These are phyloP conservation scores for Parastagonospora nodorum DNA, from an alignment of 2,329 filamentous ascomycete genomes.

Conservation along the genomic window DNA sequence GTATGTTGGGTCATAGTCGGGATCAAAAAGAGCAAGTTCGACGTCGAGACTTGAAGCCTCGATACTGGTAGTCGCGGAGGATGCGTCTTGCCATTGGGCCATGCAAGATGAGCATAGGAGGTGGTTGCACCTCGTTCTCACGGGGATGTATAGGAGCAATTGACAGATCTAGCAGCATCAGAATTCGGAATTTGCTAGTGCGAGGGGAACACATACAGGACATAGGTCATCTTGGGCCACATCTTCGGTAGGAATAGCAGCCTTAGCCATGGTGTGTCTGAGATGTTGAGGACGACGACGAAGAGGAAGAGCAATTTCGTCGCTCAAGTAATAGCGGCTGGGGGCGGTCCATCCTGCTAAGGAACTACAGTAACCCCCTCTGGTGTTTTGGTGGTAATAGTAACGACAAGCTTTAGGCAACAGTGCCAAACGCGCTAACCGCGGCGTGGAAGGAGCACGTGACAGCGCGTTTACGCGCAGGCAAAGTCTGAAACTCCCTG, in stretches of 20 bases:
- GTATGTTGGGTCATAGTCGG: conserved; percentile 31
- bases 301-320: not conserved
- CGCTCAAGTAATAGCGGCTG: not conserved
- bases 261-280: conserved; percentile 15
- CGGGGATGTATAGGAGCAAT: conserved; percentile 50
- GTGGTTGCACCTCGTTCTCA: conserved; percentile 51
- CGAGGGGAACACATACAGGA: conserved; percentile 28
- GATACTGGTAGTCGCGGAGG: conserved; percentile 37
- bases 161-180: conserved; percentile 45
- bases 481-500: not conserved
- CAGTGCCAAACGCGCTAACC: not conserved
- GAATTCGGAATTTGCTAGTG: not conserved
- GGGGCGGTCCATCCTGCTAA: not conserved
- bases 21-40: conserved; percentile 47
- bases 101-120: conserved; percentile 53
- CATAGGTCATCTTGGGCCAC: conserved; percentile 51
- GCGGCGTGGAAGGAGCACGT: not conserved
- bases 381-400: not conserved
- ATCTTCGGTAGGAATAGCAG: conserved; percentile 11
- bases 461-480: not conserved
- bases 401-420: not conserved
- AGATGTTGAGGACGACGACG: not conserved
- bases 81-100: conserved; percentile 53
- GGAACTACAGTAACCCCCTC: not conserved
- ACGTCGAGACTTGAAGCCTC: conserved; percentile 47